Base-by-base conservation (phyloP, 495 filamentous ascomycete genomes). In the Talaromyces trachyspermus region DNA sequence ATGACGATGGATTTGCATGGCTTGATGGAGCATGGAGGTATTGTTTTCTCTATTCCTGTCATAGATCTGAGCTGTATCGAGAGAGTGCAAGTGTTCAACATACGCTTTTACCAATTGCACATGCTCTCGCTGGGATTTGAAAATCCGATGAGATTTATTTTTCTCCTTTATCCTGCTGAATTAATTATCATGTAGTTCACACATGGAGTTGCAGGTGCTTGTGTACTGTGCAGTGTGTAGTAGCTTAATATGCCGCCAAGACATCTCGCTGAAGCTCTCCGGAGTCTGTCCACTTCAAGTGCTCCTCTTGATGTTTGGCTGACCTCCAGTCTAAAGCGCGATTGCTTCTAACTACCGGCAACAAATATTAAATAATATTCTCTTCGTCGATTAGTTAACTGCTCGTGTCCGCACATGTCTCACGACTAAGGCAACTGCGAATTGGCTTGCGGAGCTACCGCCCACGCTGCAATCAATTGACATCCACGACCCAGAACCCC, bases 1-100 rank as follows among this genome's bases (percentile, higher is more conserved):
- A 47, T 47, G 30, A 37, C 19, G 15, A 38, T 36, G 14, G 37
- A 37, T 47, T 47, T 27, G 42, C 42, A 44, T 44, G 27, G 42
- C n/a, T 32, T 32, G 42, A 29, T 20, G 25, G 25, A 30, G 42
- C 27, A 20, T 33, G 42, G 24, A 17, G 42, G n/a, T n/a, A 30
- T 29, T 5, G 12, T 44, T 43, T 43, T 4, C 15, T 33, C 26
- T 18, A 14, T 29, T 44, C 4, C 32, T 44, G 24, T 29, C 17
- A 32, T 18, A 19, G 15, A 44, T 7, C n/a, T n/a, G 12, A 17
- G 5, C 17, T 33, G 24, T 38, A 12, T 5, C 9, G n/a, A n/a
- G n/a, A n/a, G n/a, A n/a, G n/a, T n/a, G n/a, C n/a, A n/a, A n/a
- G n/a, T n/a, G n/a, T n/a, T n/a, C n/a, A n/a, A n/a, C n/a, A n/a